A percentile compares a stretch with the other conserved stretches of the same genome.
phyloP scores from a whole-genome alignment of 192 early-diverging fungal genomes.

The Coemansia sp. region DNA sequence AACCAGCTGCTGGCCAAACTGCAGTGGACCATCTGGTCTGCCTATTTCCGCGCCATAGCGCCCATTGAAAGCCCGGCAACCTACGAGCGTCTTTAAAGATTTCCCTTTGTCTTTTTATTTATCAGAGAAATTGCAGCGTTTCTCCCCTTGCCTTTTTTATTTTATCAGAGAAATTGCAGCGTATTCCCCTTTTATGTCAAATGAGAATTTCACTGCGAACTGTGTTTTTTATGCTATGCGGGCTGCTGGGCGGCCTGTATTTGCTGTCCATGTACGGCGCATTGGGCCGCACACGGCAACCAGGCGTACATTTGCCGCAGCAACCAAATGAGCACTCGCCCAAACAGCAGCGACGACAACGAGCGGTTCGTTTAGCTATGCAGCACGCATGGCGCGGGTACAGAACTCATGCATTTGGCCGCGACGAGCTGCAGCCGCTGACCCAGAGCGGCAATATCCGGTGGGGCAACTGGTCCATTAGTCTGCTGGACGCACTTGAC shows the following conservation, averaged over 20 bases:
- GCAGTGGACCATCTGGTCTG: constrained; percentile 70
- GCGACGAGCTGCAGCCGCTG: constrained; percentile 51
- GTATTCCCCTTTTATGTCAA: not conserved
- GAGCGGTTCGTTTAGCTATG: constrained; percentile 41
- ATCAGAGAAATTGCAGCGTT: not conserved
- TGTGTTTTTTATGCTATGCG: constrained; percentile 20
- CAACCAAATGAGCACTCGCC: not conserved
- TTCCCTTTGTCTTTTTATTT: not conserved
- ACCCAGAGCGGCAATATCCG: constrained; percentile 20
- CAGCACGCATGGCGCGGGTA: constrained; percentile 53
- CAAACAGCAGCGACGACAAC: constrained; percentile 17
- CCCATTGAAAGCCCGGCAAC: constrained; percentile 20
- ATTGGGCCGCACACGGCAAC: not conserved
- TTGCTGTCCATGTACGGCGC: constrained; percentile 21
- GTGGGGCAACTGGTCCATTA: constrained; percentile 75
- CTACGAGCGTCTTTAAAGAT: constrained; percentile 19
- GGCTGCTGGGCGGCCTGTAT: constrained; percentile 20
- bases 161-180: not conserved
- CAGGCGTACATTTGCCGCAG: no score
- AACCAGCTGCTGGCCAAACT: constrained; percentile 61
- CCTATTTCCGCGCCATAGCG: constrained; percentile 41
- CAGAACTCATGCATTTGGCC: constrained; percentile 34
- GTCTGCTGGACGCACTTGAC: constrained; percentile 82
- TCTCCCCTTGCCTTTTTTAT: not conserved
- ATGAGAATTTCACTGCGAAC: constrained; percentile 23